Evolutionary conservation across 352 stramenopile species (phyloP), one percentile per base, ranked within the genome.

Genomic region (Pythium brassicae): DNA sequence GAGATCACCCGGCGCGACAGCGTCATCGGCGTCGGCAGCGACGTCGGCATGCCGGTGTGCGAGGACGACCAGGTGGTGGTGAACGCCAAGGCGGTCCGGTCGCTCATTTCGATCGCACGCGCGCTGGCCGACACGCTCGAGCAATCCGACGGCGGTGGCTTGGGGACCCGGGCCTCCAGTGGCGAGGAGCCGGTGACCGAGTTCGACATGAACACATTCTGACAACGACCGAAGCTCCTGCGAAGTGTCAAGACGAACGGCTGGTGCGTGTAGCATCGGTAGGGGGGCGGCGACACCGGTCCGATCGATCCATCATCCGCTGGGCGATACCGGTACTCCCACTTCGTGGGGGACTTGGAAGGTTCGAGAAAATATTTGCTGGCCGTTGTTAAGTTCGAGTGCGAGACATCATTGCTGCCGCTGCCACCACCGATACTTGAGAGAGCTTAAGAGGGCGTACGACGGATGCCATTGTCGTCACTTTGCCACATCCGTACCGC

Each of bases 81-180:
- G 22, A 71, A 62, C 42, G 27, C 61, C 1, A 61, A 63, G 40
- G 43, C 57, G 11, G 66, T 84, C 5, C 62, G 53, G 6, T 68
- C 68, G 27, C 68, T 87, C 45, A 76, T 84, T 32, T 58, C 65
- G 3, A 65, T 80, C n/a, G 65, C 74, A 17, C 63, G 76, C 32
- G 59, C 83, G 42, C 68, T 87, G 19, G 74, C 76, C 0, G 72
- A 84, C 23, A 59, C 63, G 17, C 42, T 87, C 0, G 76, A 85
- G 35, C 55, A 61, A n/a, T 61, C 63, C 10, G 70, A 75, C 37
- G 56, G 35, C 11, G 42, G 19, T 19, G 32, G 20, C 40, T 39
- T 47, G 37, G 56, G 29, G 26, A 40, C 45, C 23, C 53, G 58
- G 50, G 57, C 40, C 26, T 57, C 59, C 15, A 19, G 45, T 6